Evolutionary conservation across 83 land plant genomes (phyloP).

Genomic region (Thuja plicata): DNA sequence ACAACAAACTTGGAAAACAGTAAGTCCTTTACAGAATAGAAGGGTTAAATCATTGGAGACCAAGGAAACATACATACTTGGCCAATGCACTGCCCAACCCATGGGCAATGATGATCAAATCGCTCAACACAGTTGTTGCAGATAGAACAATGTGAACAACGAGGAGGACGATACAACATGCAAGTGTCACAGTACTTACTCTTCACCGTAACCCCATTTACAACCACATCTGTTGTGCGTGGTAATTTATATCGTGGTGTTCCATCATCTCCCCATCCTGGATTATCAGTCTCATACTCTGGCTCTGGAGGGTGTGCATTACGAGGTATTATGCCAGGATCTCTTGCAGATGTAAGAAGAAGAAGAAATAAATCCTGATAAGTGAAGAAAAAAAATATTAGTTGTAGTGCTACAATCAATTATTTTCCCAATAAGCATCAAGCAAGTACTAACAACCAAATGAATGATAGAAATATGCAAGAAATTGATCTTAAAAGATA

Average conservation of each 20-base stretch:
- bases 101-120: constrained; percentile 82
- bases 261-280: constrained; percentile 59
- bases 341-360: constrained; percentile 58
- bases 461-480: background rate
- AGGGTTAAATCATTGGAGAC: background rate
- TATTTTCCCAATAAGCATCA: background rate
- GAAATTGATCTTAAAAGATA: background rate
- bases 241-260: constrained; percentile 56
- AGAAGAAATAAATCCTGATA: background rate
- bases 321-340: constrained; percentile 89
- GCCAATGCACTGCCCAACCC: constrained; percentile 86
- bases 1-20: background rate
- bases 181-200: constrained; percentile 76
- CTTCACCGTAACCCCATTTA: constrained; percentile 58
- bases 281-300: constrained; percentile 41
- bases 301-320: constrained; percentile 68
- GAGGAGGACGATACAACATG: constrained; percentile 75
- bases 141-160: constrained; percentile 77
- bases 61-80: constrained; percentile 27
- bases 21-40: background rate
- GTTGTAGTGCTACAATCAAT: background rate
- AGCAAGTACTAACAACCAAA: background rate
- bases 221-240: constrained; percentile 61
- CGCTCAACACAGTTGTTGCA: constrained; percentile 77
- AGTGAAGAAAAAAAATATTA: background rate